phyloP scores from a whole-genome alignment of 306 rosid genomes.

The Lathyrus tuberosus region DNA sequence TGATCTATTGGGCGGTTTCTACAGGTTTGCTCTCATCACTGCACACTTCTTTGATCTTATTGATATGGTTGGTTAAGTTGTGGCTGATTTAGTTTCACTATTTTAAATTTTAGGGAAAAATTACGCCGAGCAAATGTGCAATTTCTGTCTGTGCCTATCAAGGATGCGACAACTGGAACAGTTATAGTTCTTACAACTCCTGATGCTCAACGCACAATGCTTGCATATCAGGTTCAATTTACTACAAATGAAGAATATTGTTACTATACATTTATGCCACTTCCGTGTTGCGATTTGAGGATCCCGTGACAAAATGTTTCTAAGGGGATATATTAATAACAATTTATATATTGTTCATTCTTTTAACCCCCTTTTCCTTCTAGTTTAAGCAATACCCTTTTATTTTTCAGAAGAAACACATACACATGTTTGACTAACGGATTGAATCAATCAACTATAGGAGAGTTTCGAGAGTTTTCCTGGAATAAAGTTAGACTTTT shows the following conservation, averaged over 20 bases:
- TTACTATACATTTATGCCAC: background rate
- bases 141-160: slow-evolving; percentile 75
- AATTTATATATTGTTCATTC: slow-evolving; percentile 8
- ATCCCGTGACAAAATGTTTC: slow-evolving; percentile 22
- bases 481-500: slow-evolving; percentile 6
- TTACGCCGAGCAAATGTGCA: slow-evolving; percentile 84
- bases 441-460: slow-evolving; percentile 11
- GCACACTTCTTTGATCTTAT: slow-evolving; percentile 30
- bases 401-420: slow-evolving; percentile 1
- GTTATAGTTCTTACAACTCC: slow-evolving; percentile 97
- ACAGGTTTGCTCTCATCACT: slow-evolving; percentile 57
- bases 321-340: slow-evolving; percentile 14
- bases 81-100: slow-evolving; percentile 1
- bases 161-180: slow-evolving; percentile 92
- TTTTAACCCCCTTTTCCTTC: background rate
- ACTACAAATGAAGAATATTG: slow-evolving; percentile 21
- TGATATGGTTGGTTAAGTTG: slow-evolving; percentile 10
- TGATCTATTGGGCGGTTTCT: slow-evolving; percentile 94
- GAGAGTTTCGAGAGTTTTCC: slow-evolving; percentile 16
- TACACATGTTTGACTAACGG: slow-evolving; percentile 3
- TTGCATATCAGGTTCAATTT: slow-evolving; percentile 83
- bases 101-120: slow-evolving; percentile 57
- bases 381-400: background rate
- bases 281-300: slow-evolving; percentile 21
- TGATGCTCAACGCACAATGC: slow-evolving; percentile 98